These are phyloP conservation scores for Xylaria sp. DNA, from an alignment of 2,329 filamentous ascomycete species.

Conservation along the genomic window DNA sequence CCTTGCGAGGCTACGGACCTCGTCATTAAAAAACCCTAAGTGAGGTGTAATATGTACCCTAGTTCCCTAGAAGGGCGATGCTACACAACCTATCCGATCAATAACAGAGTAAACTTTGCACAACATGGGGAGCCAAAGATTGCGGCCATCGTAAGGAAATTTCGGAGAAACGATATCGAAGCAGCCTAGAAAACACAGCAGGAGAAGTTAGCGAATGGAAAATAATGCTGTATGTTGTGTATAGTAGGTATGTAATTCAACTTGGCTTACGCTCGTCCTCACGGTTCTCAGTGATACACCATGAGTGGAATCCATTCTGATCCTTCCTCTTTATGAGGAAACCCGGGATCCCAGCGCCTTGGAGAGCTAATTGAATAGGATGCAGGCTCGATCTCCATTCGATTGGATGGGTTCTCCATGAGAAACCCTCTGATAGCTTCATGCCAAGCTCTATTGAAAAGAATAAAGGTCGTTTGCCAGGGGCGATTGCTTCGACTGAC, in stretches of 20 bases:
- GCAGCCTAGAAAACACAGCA: not conserved
- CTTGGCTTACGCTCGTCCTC: not conserved
- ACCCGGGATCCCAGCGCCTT: not conserved
- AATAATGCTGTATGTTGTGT: not conserved
- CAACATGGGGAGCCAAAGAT: not conserved
- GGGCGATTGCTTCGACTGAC: no score
- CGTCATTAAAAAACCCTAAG: not conserved
- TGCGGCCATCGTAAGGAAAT: not conserved
- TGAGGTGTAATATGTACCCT: constrained; percentile 3
- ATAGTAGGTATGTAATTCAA: not conserved
- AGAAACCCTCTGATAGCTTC: not conserved
- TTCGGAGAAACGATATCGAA: constrained; percentile 19
- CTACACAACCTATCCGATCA: not conserved
- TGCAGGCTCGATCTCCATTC: not conserved
- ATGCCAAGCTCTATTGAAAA: not conserved
- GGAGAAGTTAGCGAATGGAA: not conserved
- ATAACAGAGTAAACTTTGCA: not conserved
- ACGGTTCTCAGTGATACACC: constrained; percentile 13
- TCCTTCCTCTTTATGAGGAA: not conserved
- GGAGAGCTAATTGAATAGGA: not conserved
- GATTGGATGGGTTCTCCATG: not conserved
- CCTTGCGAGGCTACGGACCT: not conserved
- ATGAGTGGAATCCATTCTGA: not conserved
- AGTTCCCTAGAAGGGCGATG: not conserved
- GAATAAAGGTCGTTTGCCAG: not conserved